A percentile compares a stretch with the other conserved stretches of the same genome.
Evolutionary conservation across 768 basidiomycete species (phyloP).

Genomic region (Mycena galericulata): DNA sequence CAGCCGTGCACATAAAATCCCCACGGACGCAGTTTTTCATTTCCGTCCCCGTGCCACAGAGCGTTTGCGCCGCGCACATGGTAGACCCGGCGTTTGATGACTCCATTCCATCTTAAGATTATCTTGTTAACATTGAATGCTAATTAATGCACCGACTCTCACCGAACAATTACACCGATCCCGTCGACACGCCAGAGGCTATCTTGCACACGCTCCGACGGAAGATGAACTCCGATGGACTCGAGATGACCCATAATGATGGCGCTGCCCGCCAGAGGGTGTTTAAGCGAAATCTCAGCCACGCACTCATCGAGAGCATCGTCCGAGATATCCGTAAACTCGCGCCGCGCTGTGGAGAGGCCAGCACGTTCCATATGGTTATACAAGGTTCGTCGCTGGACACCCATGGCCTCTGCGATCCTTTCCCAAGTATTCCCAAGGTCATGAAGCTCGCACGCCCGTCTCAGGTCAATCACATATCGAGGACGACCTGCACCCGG

Average conservation of each 20-base stretch:
- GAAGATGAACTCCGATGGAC: slow-evolving; percentile 40
- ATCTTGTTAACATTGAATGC: too few relatives aligned
- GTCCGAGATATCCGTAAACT: slow-evolving; percentile 35
- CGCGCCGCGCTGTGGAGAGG: slow-evolving; percentile 19
- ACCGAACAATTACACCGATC: slow-evolving; percentile 43
- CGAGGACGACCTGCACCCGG: slow-evolving; percentile 35
- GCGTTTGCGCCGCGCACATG: slow-evolving; percentile 45
- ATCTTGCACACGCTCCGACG: slow-evolving; percentile 36
- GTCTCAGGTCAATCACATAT: slow-evolving; percentile 36
- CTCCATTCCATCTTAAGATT: slow-evolving; percentile 1
- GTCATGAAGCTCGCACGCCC: slow-evolving; percentile 38
- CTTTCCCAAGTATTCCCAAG: slow-evolving; percentile 41
- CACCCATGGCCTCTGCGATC: slow-evolving; percentile 39
- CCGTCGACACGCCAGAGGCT: slow-evolving; percentile 46
- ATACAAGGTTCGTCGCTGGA: slow-evolving; percentile 34
- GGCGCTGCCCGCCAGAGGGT: slow-evolving; percentile 43
- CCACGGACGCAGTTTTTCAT: slow-evolving; percentile 52
- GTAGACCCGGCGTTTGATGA: slow-evolving; percentile 39
- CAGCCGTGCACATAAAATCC: slow-evolving; percentile 50
- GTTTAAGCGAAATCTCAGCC: slow-evolving; percentile 31
- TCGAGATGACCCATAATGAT: slow-evolving; percentile 48
- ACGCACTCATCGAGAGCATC: slow-evolving; percentile 38
- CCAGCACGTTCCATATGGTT: slow-evolving; percentile 35
- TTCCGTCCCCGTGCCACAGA: slow-evolving; percentile 51
- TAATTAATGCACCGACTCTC: too few relatives aligned